Evolutionary conservation across 208 protist species (phyloP).

Genomic region (Vickermania ingenoplastis): DNA sequence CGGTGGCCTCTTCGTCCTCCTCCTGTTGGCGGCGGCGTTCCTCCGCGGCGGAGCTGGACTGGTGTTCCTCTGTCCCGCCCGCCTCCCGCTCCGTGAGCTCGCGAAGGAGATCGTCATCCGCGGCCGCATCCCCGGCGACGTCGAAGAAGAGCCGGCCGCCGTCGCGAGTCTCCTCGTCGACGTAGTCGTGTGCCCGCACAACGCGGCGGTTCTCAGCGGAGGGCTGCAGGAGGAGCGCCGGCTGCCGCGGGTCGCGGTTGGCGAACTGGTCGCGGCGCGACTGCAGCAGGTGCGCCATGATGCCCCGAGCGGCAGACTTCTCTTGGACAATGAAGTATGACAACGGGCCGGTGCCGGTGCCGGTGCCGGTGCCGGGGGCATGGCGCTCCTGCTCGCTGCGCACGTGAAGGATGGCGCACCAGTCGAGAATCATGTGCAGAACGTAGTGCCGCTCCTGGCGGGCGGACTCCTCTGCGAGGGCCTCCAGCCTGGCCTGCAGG

Average conservation of each 20-base stretch:
- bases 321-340: neutral
- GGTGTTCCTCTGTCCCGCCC: neutral
- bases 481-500: conserved; percentile 22
- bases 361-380: neutral
- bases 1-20: neutral
- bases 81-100: neutral
- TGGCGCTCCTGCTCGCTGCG: conserved; percentile 1
- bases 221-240: neutral
- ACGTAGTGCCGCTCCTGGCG: conserved; percentile 20
- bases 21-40: neutral
- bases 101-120: neutral
- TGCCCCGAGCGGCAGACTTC: neutral
- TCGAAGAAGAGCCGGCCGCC: neutral
- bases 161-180: neutral
- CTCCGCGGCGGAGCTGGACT: neutral
- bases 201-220: neutral
- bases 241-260: neutral
- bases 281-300: neutral
- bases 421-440: conserved; percentile 30
- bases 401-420: conserved; percentile 20
- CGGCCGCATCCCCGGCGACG: neutral
- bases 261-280: neutral
- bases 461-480: conserved; percentile 9
- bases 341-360: neutral
- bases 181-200: neutral